Conservation (phyloP, 176 grass and related monocot genomes). For the Zea luxurians region DNA sequence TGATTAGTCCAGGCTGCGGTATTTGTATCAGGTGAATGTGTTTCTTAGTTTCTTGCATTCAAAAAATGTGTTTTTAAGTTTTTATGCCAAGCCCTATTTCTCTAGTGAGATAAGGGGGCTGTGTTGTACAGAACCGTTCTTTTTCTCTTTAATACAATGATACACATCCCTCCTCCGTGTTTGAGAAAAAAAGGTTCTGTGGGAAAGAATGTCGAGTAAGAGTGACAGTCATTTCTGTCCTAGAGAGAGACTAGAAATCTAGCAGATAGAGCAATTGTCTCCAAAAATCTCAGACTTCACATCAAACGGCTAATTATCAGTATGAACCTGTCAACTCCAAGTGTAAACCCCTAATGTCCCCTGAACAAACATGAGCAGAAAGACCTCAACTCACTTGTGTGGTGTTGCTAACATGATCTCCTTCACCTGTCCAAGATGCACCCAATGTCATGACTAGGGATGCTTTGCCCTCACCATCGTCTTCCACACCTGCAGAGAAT, state of each 20-base stretch:
- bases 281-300: background rate
- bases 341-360: background rate
- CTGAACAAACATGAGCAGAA: background rate
- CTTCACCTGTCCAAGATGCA: background rate
- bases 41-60: no score
- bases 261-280: background rate
- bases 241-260: background rate
- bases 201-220: background rate
- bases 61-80: no score
- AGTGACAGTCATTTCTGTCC: background rate
- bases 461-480: background rate
- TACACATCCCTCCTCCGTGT: no score
- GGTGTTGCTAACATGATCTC: background rate
- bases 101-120: no score
- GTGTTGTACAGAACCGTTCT: no score
- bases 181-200: background rate
- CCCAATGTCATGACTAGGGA: background rate
- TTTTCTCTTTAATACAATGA: no score
- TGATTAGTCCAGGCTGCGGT: no score
- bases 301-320: background rate
- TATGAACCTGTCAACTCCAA: background rate
- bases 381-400: constrained; percentile 6
- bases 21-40: no score
- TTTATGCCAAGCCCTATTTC: no score
- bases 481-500: background rate